Percentiles rank a stretch among this genome's conserved stretches.
Conservation (phyloP, 495 filamentous ascomycete genomes). For the Apodospora peruviana region DNA sequence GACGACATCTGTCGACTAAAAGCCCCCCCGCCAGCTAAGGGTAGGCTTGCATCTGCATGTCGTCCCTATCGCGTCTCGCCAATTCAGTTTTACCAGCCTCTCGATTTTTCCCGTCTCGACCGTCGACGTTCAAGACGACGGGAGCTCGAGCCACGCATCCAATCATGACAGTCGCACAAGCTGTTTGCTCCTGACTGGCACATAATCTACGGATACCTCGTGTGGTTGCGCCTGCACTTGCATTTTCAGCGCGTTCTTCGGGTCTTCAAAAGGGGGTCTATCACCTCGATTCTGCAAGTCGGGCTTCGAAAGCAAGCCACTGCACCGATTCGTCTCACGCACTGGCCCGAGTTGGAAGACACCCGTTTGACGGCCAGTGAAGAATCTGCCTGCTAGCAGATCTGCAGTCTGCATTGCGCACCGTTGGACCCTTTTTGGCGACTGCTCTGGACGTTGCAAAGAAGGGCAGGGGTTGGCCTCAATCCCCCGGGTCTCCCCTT, state of each 20-base stretch:
- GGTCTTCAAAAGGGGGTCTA: neutral
- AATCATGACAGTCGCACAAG: neutral
- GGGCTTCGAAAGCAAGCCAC: neutral
- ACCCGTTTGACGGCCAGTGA: neutral
- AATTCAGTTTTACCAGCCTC: conserved; percentile 19
- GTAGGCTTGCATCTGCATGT: conserved; percentile 12
- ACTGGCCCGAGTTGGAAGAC: neutral
- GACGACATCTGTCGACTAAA: neutral
- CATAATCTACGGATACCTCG: too few species aligned
- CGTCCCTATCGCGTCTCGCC: conserved; percentile 4
- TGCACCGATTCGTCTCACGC: neutral
- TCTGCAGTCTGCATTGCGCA: conserved; percentile 11
- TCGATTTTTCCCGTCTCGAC: conserved; percentile 19
- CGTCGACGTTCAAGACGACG: conserved; percentile 1
- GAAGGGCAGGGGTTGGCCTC: neutral
- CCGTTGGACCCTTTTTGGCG: conserved; percentile 13
- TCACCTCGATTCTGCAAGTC: neutral
- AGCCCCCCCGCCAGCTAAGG: neutral
- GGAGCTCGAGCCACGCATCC: conserved; percentile 3
- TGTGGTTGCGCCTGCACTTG: too few species aligned
- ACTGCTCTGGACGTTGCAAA: neutral
- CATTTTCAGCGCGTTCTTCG: too few species aligned
- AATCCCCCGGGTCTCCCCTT: conserved; percentile 7
- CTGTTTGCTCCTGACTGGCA: neutral
- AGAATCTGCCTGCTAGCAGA: neutral